Evolutionary conservation across 2,329 filamentous ascomycete species (phyloP), one percentile per base, ranked within the genome.

Genomic region (Sordariomycetes sp.): DNA sequence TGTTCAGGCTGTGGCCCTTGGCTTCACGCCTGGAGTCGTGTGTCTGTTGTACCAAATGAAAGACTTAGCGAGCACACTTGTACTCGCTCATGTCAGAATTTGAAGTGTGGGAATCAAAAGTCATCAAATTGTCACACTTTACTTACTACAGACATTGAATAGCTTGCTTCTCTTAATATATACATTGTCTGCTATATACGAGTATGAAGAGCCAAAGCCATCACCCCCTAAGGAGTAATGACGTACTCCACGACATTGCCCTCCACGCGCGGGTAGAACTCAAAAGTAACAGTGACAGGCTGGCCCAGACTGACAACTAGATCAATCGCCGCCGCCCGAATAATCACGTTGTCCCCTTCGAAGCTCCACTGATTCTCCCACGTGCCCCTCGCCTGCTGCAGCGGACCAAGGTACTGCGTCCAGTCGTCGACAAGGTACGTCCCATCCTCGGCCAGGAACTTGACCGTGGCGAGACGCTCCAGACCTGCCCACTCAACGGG

Each of bases 391-490:
- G 53, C 64, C 41, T 71, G 59, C 45, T 76, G 70, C 17, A 78
- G 46, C 3, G 64, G 57, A 0, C 67, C 66, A 2, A 76, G 50
- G 20, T 60, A 72, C 44, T 61, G 49, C 0, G 73, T 78, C 68
- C 68, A 79, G 32, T 68, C 62, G 41, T 79, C 73, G 4, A 70
- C 59, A 6, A 78, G 46, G 34, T 61, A 70, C 6, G 50, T 57
- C 2, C 69, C 70, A 39, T 72, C 66, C 2, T 45, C 25, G 5
- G 25, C 24, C 10, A 33, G 2, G 6, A 39, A 21, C 30, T 36
- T 36, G 14, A 39, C 37, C 16, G 37, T 34, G 7, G 34, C 37
- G 21, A 39, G 16, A 11, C 26, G 12, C 14, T 32, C 30, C 6
- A 43, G 23, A 21, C 41, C 41, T 11, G 25, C 32, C 31, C 31